phyloP scores from a whole-genome alignment of 1,139 yeast genomes.

The Saccharomycopsis hybrid region DNA sequence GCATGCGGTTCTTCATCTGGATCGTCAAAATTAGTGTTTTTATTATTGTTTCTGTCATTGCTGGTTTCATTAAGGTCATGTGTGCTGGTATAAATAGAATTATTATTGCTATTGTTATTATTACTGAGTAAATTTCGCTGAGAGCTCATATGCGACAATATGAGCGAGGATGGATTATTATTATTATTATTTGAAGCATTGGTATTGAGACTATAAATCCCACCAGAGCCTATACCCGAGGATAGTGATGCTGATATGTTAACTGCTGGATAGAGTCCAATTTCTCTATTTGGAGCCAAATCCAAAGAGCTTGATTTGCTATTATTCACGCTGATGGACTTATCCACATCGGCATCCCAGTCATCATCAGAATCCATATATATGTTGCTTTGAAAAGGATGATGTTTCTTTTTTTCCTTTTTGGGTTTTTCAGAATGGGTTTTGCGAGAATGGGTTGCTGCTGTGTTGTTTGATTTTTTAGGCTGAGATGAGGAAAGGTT shows the following conservation, averaged over 20 bases:
- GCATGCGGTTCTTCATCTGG: too few species aligned
- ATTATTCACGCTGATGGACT: neutral
- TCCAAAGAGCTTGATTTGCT: neutral
- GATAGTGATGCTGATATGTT: neutral
- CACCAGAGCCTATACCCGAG: neutral
- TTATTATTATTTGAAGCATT: neutral
- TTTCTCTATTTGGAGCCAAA: neutral
- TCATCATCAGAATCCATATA: slow-evolving; percentile 76
- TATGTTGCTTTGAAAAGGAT: slow-evolving; percentile 19
- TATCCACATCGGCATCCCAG: slow-evolving; percentile 67
- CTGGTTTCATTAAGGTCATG: neutral
- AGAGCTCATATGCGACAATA: neutral
- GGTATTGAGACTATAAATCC: neutral
- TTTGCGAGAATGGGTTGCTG: too few species aligned
- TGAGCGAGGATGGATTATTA: neutral
- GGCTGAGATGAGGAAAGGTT: slow-evolving; percentile 8
- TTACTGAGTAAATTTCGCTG: neutral
- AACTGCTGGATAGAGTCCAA: neutral
- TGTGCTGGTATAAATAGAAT: neutral
- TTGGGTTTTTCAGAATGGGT: slow-evolving; percentile 1
- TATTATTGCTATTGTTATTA: neutral
- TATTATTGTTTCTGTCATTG: neutral
- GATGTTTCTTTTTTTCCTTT: slow-evolving; percentile 3
- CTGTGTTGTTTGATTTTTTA: neutral
- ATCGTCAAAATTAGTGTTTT: neutral